These are phyloP conservation scores for Penicillium egyptiacum DNA, from an alignment of 495 filamentous ascomycete species.

Conservation along the genomic window DNA sequence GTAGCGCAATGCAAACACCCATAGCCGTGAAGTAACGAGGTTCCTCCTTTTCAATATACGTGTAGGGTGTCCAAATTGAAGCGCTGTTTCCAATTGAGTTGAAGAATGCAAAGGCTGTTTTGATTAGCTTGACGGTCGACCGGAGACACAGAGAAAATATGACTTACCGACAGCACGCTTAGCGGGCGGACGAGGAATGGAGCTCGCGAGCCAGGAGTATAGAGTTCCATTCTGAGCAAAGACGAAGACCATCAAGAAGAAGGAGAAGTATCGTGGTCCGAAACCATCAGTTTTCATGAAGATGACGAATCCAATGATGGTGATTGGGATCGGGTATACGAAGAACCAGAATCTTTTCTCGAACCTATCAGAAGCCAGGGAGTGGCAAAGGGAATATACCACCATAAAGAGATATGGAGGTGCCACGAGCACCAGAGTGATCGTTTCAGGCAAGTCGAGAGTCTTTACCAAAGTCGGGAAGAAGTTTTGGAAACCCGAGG, in stretches of 20 bases:
- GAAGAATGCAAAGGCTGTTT: slow-evolving; percentile 51
- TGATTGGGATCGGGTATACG: slow-evolving; percentile 50
- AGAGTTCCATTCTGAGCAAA: slow-evolving; percentile 54
- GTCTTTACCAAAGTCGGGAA: slow-evolving; percentile 52
- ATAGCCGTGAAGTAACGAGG: slow-evolving; percentile 49
- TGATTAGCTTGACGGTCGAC: background rate
- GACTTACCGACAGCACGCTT: slow-evolving; percentile 47
- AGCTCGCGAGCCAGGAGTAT: slow-evolving; percentile 56
- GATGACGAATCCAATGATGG: slow-evolving; percentile 51
- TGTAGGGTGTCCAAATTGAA: slow-evolving; percentile 57
- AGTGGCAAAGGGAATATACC: slow-evolving; percentile 46
- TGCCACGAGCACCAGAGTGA: slow-evolving; percentile 51
- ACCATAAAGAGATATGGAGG: slow-evolving; percentile 59
- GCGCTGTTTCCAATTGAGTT: slow-evolving; percentile 55
- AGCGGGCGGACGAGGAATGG: slow-evolving; percentile 52
- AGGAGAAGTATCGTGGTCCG: slow-evolving; percentile 52
- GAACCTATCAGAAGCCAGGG: slow-evolving; percentile 45
- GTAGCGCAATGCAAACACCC: slow-evolving; percentile 50
- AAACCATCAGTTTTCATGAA: slow-evolving; percentile 51
- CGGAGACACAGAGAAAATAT: background rate
- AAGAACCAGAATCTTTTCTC: slow-evolving; percentile 54
- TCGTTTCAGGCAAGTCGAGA: slow-evolving; percentile 40
- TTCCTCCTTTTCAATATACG: slow-evolving; percentile 38
- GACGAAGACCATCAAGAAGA: slow-evolving; percentile 56
- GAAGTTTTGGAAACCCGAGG: slow-evolving; percentile 56